Conservation (phyloP, 208 protist genomes). For the Acanthamoeba royreba region DNA sequence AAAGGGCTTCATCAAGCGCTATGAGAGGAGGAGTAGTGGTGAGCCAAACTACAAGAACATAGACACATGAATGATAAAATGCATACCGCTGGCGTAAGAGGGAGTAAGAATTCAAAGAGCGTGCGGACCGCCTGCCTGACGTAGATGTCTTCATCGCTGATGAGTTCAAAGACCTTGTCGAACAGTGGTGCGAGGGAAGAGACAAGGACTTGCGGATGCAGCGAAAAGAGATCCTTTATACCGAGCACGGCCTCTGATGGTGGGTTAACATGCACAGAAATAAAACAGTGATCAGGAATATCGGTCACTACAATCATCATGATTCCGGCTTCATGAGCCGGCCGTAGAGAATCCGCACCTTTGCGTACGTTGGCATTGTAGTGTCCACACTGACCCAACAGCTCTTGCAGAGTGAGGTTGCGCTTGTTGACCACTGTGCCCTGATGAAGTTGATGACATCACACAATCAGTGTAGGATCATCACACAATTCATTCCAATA, state of each 20-base stretch:
- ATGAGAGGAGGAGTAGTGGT: neutral
- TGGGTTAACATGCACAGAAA: neutral
- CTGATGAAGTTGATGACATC: too few relatives aligned
- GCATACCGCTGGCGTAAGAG: neutral
- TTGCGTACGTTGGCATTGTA: conserved; percentile 39
- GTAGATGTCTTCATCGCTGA: conserved; percentile 28
- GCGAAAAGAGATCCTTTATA: neutral
- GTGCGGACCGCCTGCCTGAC: neutral
- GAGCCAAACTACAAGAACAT: neutral
- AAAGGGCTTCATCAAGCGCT: conserved; percentile 22
- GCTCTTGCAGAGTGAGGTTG: conserved; percentile 19
- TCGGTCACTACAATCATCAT: neutral
- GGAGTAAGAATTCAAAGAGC: conserved; percentile 21
- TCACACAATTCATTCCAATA: too few relatives aligned
- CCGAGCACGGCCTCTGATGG: neutral
- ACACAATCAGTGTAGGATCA: too few relatives aligned
- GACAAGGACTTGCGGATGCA: neutral
- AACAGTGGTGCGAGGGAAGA: neutral
- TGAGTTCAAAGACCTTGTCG: conserved; percentile 19
- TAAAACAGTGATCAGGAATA: neutral
- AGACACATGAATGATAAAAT: neutral
- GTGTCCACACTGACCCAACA: neutral
- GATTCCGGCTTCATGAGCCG: too few relatives aligned
- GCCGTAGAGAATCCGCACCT: neutral
- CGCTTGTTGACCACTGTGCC: conserved; percentile 11